Base-by-base conservation (phyloP, 2,329 filamentous ascomycete species). In the Colletotrichum tanaceti region DNA sequence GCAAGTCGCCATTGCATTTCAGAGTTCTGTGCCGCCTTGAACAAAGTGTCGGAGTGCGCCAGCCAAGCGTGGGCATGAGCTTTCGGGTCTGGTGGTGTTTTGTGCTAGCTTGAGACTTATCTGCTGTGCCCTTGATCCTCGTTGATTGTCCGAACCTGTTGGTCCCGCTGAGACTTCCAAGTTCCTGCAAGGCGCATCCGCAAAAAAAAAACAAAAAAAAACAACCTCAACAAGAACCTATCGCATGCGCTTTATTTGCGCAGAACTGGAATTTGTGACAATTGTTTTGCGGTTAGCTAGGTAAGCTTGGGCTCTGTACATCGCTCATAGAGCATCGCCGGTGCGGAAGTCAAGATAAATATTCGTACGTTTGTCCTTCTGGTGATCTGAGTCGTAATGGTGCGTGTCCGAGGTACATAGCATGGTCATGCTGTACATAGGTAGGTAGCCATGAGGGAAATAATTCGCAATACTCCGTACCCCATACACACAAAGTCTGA, bases 1-100 rank as follows among this genome's bases (percentile, higher is more conserved):
- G 63, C 44, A 47, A 32, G 46, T 62, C n/a, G 35, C 4, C 39
- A 63, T 63, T 64, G 58, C 52, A 70, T 58, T 58, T 70, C 67
- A 58, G 58, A 63, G 67, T 70, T 68, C 67, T 44, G 47, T 46
- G 58, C 63, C 59, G 63, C 52, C 47, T 52, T 54, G 54, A 58
- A 57, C 50, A 60, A 35, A 68, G 62, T 68, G 55, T 24, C 55
- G 55, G 18, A 55, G 61, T 65, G 55, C 35, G 49, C 65, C 62
- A 41, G 55, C 55, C 55, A 66, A 66, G 62, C 47, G 61, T 59
- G 43, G 58, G 50, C 49, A 52, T 28, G 53, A 52, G 52, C 53
- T 24, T 20, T 63, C 22, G 52, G 59, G 38, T 49, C 43, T n/a
- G 38, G 59, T 20, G 55, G 52, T 46, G 22, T 16, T 16, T 57